phyloP scores from a whole-genome alignment of 2,329 filamentous ascomycete species.

The Shiraia bambusicola region DNA sequence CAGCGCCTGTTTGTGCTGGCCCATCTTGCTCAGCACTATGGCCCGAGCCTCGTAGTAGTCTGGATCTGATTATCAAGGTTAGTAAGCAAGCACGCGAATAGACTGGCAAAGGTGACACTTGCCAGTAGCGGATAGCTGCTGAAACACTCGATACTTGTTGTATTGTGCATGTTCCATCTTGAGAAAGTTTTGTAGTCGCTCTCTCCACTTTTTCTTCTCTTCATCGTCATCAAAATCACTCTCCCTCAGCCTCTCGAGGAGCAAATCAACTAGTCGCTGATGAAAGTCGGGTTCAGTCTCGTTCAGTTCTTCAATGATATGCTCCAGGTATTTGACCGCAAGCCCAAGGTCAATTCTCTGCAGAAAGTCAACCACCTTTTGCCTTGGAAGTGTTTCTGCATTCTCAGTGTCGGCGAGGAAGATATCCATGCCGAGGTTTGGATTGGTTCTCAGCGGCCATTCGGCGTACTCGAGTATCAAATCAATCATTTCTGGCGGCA shows the following conservation, averaged over 20 bases:
- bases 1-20: conserved; percentile 90
- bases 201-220: conserved; percentile 54
- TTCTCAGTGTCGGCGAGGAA: conserved; percentile 94
- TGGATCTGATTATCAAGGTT: conserved; percentile 59
- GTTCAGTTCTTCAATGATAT: conserved; percentile 83
- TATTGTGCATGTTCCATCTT: conserved; percentile 72
- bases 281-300: conserved; percentile 86
- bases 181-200: conserved; percentile 72
- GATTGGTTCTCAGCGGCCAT: conserved; percentile 77
- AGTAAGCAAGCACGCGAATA: background rate
- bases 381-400: conserved; percentile 81
- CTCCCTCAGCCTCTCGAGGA: conserved; percentile 57
- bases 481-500: conserved; percentile 85
- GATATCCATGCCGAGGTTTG: conserved; percentile 82
- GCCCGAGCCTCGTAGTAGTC: conserved; percentile 87
- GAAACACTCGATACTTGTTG: conserved; percentile 74
- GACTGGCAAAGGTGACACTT: conserved; percentile 31
- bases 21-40: conserved; percentile 91
- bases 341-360: conserved; percentile 67
- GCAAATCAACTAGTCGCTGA: conserved; percentile 75
- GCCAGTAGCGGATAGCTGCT: conserved; percentile 78
- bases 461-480: conserved; percentile 87
- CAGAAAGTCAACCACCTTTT: conserved; percentile 74
- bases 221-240: conserved; percentile 38
- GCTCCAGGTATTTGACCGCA: conserved; percentile 82